Evolutionary conservation across 495 filamentous ascomycete species (phyloP).

Genomic region (Penicillium steckii): DNA sequence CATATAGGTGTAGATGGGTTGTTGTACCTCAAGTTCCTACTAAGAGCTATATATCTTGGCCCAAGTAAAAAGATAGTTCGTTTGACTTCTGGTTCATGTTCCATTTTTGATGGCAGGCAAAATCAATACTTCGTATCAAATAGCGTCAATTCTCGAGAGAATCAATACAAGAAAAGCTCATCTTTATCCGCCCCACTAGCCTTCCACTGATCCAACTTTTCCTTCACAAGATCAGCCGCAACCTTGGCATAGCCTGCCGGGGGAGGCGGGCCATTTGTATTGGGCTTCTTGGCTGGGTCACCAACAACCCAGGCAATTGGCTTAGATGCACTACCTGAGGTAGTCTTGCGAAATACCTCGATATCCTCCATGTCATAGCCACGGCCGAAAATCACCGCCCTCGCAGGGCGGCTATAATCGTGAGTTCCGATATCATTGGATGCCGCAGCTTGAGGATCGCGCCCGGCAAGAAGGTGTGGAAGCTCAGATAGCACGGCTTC

Average conservation of each 20-base stretch:
- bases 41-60: too few relatives aligned
- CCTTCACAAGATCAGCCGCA: slow-evolving; percentile 6
- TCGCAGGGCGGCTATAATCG: slow-evolving; percentile 25
- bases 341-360: slow-evolving; percentile 7
- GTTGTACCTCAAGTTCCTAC: too few relatives aligned
- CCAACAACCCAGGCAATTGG: slow-evolving; percentile 19
- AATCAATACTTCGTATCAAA: not conserved
- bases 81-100: too few relatives aligned
- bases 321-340: not conserved
- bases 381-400: slow-evolving; percentile 34
- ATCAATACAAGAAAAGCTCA: slow-evolving; percentile 15
- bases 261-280: slow-evolving; percentile 5
- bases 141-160: too few relatives aligned
- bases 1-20: too few relatives aligned
- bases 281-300: slow-evolving; percentile 9
- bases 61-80: too few relatives aligned
- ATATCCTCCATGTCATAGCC: slow-evolving; percentile 21
- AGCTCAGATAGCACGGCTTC: slow-evolving; percentile 22
- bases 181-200: slow-evolving; percentile 11
- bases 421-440: slow-evolving; percentile 28
- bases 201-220: slow-evolving; percentile 10
- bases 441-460: slow-evolving; percentile 18
- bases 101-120: too few relatives aligned
- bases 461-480: slow-evolving; percentile 26
- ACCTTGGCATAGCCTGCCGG: slow-evolving; percentile 13